A percentile compares a stretch with the other conserved stretches of the same genome.
These are phyloP conservation scores for Cladosporium oxysporum DNA, from an alignment of 2,329 filamentous ascomycete species.

Conservation along the genomic window DNA sequence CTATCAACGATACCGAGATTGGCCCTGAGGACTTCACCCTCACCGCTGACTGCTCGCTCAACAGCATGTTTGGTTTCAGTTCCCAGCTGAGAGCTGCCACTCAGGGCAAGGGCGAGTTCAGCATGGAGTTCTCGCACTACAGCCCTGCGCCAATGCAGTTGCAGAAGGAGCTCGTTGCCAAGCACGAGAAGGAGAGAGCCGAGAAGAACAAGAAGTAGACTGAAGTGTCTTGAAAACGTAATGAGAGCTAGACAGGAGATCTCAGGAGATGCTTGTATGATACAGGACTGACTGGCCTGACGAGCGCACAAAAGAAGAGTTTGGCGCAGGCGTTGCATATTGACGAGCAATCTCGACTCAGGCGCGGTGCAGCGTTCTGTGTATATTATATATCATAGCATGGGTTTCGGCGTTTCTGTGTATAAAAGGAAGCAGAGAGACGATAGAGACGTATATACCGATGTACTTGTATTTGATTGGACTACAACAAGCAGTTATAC, in stretches of 20 bases:
- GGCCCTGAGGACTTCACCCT: constrained; percentile 92
- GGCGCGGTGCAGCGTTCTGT: not conserved
- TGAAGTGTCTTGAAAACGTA: not conserved
- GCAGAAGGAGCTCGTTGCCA: constrained; percentile 74
- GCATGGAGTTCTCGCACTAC: constrained; percentile 99
- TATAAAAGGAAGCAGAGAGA: not conserved
- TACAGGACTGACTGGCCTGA: not conserved
- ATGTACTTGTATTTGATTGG: not conserved
- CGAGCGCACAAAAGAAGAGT: not conserved
- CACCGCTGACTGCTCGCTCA: constrained; percentile 86
- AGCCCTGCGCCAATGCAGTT: constrained; percentile 81
- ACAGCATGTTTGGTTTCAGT: constrained; percentile 97
- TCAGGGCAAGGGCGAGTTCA: constrained; percentile 97
- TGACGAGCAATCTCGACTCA: not conserved
- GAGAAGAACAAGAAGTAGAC: constrained; percentile 63
- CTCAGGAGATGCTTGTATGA: not conserved
- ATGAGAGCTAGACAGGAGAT: not conserved
- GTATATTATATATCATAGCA: not conserved
- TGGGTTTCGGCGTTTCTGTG: not conserved
- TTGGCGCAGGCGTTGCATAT: not conserved
- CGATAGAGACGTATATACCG: not conserved
- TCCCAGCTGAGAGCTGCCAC: constrained; percentile 88
- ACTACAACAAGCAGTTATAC: not conserved
- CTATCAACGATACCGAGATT: constrained; percentile 93
- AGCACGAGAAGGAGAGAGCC: constrained; percentile 67